Evolutionary conservation across 2,329 filamentous ascomycete genomes (phyloP).

Genomic region (Metarhizium sp.): DNA sequence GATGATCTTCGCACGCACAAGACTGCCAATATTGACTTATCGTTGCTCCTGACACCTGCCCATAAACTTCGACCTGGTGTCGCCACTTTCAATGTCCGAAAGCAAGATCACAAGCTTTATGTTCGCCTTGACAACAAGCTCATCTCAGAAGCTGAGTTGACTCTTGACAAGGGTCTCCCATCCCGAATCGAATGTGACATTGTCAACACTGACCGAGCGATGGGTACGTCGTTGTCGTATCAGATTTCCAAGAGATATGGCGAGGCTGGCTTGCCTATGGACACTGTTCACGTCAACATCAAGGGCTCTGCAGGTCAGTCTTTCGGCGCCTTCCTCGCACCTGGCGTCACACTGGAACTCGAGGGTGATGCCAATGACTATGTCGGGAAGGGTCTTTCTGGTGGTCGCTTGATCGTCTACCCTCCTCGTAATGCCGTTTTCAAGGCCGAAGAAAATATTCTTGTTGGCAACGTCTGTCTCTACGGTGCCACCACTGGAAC

Average conservation of each 20-base stretch:
- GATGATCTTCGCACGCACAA: constrained; percentile 83
- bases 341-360: constrained; percentile 87
- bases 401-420: constrained; percentile 87
- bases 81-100: constrained; percentile 94
- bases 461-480: constrained; percentile 89
- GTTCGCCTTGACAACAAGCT: constrained; percentile 94
- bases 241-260: constrained; percentile 91
- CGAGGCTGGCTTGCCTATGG: constrained; percentile 77
- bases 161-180: constrained; percentile 86
- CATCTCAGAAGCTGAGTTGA: constrained; percentile 89
- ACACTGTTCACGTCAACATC: constrained; percentile 93
- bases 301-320: constrained; percentile 95
- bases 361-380: constrained; percentile 97
- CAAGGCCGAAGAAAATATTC: constrained; percentile 92
- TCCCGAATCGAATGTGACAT: constrained; percentile 93
- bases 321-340: constrained; percentile 88
- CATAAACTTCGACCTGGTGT: constrained; percentile 91
- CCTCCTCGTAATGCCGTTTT: constrained; percentile 83
- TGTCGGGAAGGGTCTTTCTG: constrained; percentile 90
- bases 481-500: constrained; percentile 88
- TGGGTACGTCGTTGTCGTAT: constrained; percentile 91
- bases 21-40: constrained; percentile 87
- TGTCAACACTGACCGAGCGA: constrained; percentile 89
- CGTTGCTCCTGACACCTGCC: constrained; percentile 87
- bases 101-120: constrained; percentile 92